Base-by-base conservation (phyloP, 1,139 yeast genomes). In the Blastobotrys raffinosifermentans region DNA sequence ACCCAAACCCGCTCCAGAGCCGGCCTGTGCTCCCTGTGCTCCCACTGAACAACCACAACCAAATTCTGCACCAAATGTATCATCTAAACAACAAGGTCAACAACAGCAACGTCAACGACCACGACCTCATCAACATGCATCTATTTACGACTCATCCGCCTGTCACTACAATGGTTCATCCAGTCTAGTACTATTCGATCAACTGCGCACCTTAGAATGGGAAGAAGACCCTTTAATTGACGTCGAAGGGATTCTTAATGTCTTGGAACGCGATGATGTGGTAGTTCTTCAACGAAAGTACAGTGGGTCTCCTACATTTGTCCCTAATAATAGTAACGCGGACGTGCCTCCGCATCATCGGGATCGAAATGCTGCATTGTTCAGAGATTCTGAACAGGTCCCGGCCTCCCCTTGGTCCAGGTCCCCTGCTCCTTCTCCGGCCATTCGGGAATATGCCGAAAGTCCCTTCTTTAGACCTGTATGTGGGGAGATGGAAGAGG, bases 401-500 rank as follows among this genome's bases (percentile, higher is more conserved):
- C 31, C 49, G 3, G 43, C 44, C 14, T 55, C 61, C 2, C 60
- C 63, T 1, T 57, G 63, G 63, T 44, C 58, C 5, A 39, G 47
- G 21, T 57, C 63, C 4, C 60, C 61, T 3, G 63, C 60, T 1
- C 60, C 63, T 2, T 58, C 63, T 6, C 62, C 63, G 2, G 61
- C 61, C 8, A 35, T 57, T 3, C 44, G 47, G 19, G 57, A 51
- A 17, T 47, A 46, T 16, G 32, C 44, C 2, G 54, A 50, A 26
- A 52, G 49, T 31, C 60, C 60, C 2, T 57, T 55, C 40, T 57
- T 56, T 39, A 40, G 22, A 20, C 37, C 31, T n/a, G 14, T 22
- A 1, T 19, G 37, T 4, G 22, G 33, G 6, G 55, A 49, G 22
- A 44, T 54, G 45, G 52, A 49, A 11, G 40, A 47, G 14, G 57